Conservation (phyloP, 306 rosid genomes). For the Astragalus membranaceus region DNA sequence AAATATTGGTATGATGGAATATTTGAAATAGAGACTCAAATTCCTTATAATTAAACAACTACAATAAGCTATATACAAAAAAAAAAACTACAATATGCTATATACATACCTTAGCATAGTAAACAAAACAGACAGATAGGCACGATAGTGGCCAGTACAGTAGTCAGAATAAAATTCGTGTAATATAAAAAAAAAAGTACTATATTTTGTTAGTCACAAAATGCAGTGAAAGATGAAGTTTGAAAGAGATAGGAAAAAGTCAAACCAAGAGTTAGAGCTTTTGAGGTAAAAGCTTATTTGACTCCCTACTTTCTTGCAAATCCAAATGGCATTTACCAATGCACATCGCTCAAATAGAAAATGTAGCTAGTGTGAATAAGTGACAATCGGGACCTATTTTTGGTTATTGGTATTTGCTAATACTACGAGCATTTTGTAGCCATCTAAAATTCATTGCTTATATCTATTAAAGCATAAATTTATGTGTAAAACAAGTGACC, state of each 20-base stretch:
- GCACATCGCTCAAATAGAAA: neutral
- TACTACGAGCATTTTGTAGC: neutral
- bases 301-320: conserved; percentile 12
- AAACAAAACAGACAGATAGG: too few relatives aligned
- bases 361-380: conserved; percentile 3
- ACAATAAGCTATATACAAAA: too few relatives aligned
- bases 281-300: conserved; percentile 6
- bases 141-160: too few relatives aligned
- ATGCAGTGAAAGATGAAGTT: neutral
- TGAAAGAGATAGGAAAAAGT: neutral
- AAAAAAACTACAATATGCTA: too few relatives aligned
- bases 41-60: too few relatives aligned
- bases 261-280: neutral
- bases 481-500: neutral
- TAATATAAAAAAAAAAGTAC: too few relatives aligned
- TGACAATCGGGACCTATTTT: conserved; percentile 1
- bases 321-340: neutral
- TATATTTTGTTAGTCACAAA: too few relatives aligned
- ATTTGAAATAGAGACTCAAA: too few relatives aligned
- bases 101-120: too few relatives aligned
- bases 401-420: neutral
- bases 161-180: too few relatives aligned
- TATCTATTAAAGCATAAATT: neutral
- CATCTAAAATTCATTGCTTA: neutral
- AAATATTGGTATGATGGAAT: too few relatives aligned